Evolutionary conservation across 2,329 filamentous ascomycete species (phyloP), one percentile per base, ranked within the genome.

Genomic region (Allantophomopsis cytisporea): DNA sequence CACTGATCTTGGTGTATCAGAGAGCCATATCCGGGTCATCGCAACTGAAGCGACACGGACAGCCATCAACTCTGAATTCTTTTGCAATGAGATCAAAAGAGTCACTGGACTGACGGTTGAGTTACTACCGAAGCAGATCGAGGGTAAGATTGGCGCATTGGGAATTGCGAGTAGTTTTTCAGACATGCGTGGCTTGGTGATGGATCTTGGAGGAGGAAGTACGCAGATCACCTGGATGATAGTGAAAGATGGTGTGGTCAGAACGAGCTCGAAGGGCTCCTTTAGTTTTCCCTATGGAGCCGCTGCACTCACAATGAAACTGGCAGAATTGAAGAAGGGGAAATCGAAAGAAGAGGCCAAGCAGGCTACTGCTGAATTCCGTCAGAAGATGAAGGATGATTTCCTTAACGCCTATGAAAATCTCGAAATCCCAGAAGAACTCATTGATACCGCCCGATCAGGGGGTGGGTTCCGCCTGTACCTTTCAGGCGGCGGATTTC

Each of bases 151-250:
- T 8, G 80, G 80, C 1, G 79, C 78, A 0, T 55, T 78, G 50
- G 80, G 80, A 1, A 70, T 83, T 14, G 79, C 76, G 2, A 81
- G 75, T 50, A 76, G 73, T 21, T 71, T 80, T 45, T 63, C 64
- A 2, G 57, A 60, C 23, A 68, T 82, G n/a, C 65, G 66, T 36
- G 80, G 80, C 0, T 56, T 84, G 17, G 75, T 81, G 14, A 82
- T 84, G 78, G 80, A 84, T 58, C 61, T 84, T 2, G 80, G 80
- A 13, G 78, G 79, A 14, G 79, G 79, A 3, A 80, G 73, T 49
- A 79, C 75, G 18, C 80, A 84, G 54, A 66, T 83, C 45, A 80
- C 75, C 12, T 83, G 78, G 77, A 68, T 83, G 51, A 57, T 68
- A 34, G 65, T 66, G 8, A 54, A 61, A 13, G 53, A 64, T 6